phyloP scores from a whole-genome alignment of 2,329 filamentous ascomycete genomes.

The Colletotrichum cuscutae region DNA sequence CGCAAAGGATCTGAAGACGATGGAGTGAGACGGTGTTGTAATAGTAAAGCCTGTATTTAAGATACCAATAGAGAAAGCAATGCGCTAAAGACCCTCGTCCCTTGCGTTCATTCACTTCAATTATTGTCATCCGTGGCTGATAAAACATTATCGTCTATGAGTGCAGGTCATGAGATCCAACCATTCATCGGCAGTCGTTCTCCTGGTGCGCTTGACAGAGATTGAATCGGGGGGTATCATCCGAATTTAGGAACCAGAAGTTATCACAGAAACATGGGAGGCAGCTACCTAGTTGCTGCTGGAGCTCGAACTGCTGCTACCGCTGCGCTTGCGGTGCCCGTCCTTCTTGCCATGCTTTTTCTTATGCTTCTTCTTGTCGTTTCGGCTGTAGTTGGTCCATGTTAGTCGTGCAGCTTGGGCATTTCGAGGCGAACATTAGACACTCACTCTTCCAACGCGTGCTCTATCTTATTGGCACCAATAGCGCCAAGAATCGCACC shows the following conservation, averaged over 20 bases:
- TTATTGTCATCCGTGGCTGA: not conserved
- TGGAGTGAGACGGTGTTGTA: slow-evolving; percentile 45
- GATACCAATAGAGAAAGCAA: slow-evolving; percentile 23
- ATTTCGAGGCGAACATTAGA: accelerated
- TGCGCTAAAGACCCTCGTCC: not conserved
- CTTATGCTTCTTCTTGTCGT: slow-evolving; percentile 48
- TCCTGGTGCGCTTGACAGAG: not conserved
- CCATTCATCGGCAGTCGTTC: slow-evolving; percentile 1
- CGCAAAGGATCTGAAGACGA: slow-evolving; percentile 63
- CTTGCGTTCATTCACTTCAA: not conserved
- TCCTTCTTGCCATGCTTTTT: slow-evolving; percentile 44
- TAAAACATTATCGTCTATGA: slow-evolving; percentile 23
- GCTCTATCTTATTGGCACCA: slow-evolving; percentile 63
- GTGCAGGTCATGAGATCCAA: not conserved
- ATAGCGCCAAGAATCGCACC: slow-evolving; percentile 63
- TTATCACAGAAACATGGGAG: accelerated
- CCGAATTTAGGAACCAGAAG: not conserved
- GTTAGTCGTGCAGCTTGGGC: not conserved
- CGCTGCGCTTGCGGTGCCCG: slow-evolving; percentile 32
- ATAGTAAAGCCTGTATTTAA: not conserved
- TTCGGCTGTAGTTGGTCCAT: slow-evolving; percentile 14
- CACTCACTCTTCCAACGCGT: slow-evolving; percentile 48
- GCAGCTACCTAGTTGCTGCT: slow-evolving; percentile 2
- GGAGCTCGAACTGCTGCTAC: slow-evolving; percentile 31
- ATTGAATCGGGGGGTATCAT: slow-evolving; percentile 17